Evolutionary conservation across 2,329 filamentous ascomycete genomes (phyloP), one percentile per base, ranked within the genome.

Genomic region (Pezicula radicicola): DNA sequence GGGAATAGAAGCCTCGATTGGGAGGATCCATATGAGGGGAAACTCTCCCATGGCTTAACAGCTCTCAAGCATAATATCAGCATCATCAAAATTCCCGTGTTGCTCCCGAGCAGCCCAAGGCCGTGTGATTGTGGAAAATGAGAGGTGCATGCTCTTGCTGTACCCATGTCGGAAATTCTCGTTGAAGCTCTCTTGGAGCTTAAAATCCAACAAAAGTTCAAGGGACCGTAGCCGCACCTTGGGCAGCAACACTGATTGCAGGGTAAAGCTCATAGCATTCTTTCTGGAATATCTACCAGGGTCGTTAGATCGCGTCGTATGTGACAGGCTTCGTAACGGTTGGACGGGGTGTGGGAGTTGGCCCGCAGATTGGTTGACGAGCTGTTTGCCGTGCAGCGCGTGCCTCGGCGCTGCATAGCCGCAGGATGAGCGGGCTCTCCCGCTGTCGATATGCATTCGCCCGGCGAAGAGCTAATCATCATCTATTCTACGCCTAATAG

Each of bases 11-110:
- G 35, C 46, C 35, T 47, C 35, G 12, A 41, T 43, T 19, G 27
- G 30, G 41, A n/a, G 46, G 39, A 39, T 18, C 18, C 19, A 25
- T 39, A 36, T n/a, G 21, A 35, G 37, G 46, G 35, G 27, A 48
- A 8, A 39, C 41, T 30, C 33, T 53, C 28, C 28, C 45, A 30
- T 48, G 45, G 35, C 36, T 33, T 56, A 51, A 19, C 35, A 41
- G 51, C 48, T 49, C 43, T 51, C 53, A 54, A 30, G 46, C 55
- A 51, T 16, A 54, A 55, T 55, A 54, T 55, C 48, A 55, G 42
- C 50, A 18, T 50, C 30, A 40, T 56, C 55, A 52, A 50, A 50
- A 49, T 48, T 27, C 30, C 36, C 5, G 40, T 50, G 28, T 45
- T 44, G 49, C 42, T 25, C 40, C 48, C 35, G 16, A 43, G 18